These are phyloP conservation scores for Zasmidium citrigriseum DNA, from an alignment of 2,329 filamentous ascomycete genomes.

Conservation along the genomic window DNA sequence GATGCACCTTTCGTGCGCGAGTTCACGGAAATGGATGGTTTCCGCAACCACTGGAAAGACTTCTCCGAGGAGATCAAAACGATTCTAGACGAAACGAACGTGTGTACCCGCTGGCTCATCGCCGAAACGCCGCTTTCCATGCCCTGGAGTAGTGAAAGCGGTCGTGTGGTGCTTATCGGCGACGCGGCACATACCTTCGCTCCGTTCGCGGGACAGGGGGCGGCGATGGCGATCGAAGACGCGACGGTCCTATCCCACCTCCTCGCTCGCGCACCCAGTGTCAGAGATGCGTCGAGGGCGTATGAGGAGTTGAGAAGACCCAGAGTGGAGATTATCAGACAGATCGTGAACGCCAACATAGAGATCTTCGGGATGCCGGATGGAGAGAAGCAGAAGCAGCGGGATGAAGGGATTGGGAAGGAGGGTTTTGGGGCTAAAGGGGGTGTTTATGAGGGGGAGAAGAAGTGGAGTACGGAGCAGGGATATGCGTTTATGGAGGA, in stretches of 20 bases:
- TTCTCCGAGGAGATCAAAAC: neutral
- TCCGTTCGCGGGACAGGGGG: neutral
- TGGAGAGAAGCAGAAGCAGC: neutral
- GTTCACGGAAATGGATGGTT: neutral
- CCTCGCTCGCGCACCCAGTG: neutral
- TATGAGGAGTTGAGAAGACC: neutral
- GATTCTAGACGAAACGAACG: neutral
- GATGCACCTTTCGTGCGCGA: neutral
- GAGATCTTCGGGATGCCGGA: neutral
- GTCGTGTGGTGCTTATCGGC: slow-evolving; percentile 5
- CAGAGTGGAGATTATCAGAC: neutral
- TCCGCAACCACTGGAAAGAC: neutral
- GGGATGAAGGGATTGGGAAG: neutral
- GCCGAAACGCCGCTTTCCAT: neutral
- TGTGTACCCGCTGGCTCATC: slow-evolving; percentile 6
- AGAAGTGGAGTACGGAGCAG: neutral
- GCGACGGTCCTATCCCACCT: neutral
- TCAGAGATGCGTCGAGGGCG: neutral
- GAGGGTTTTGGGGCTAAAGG: neutral
- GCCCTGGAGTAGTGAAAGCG: neutral
- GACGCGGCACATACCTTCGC: slow-evolving; percentile 9
- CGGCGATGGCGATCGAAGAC: slow-evolving; percentile 1
- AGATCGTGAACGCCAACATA: neutral
- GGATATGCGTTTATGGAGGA: neutral
- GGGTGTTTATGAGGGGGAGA: neutral